Base-by-base conservation (phyloP, 2,329 filamentous ascomycete species). In the Huntiella abstrusa region DNA sequence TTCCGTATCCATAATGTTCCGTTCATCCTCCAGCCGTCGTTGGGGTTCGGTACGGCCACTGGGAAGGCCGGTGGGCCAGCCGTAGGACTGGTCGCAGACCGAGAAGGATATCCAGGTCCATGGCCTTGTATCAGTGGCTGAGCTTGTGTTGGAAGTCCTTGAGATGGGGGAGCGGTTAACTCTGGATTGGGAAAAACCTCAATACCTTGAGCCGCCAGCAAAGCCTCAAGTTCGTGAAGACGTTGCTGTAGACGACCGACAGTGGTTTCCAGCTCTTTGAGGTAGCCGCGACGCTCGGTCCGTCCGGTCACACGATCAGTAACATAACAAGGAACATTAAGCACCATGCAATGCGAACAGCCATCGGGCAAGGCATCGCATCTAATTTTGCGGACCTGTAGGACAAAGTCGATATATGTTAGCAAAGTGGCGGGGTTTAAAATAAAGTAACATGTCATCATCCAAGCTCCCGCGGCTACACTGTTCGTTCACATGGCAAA, bases 271-370 rank as follows among this genome's bases (percentile, higher is more conserved):
- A 91, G 67, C 54, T 78, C 73, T 57, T 87, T 79, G 52, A 83
- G 68, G 56, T 88, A 85, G 45, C 85, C 85, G 54, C 85, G 70
- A 48, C 77, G 75, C 50, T 83, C 80, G 43, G 84, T 83, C 52
- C 81, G 78, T 49, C 84, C 83, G 3, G 83, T 87, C 56, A 91
- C 84, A 54, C 85, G 77, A 60, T 93, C 85, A 49, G 85, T 93
- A 46, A 86, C 86, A 62, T 75, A 79, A 63, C 85, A 93, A 56
- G 83, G 74, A 54, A 81, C 75, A 52, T 75, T 77, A 58, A 83
- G 81, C 60, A 80, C 77, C 54, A 75, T 65, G 64, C 85, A 93
- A 55, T 83, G 80, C 51, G 82, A 83, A 63, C 85, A 93, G 52
- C 83, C 85, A 53, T 83, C 79, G 32, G 80, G 75, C 36, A 81